Evolutionary conservation across 345 rosid genomes (phyloP), one percentile per base, ranked within the genome.

Genomic region (Heritiera littoralis): DNA sequence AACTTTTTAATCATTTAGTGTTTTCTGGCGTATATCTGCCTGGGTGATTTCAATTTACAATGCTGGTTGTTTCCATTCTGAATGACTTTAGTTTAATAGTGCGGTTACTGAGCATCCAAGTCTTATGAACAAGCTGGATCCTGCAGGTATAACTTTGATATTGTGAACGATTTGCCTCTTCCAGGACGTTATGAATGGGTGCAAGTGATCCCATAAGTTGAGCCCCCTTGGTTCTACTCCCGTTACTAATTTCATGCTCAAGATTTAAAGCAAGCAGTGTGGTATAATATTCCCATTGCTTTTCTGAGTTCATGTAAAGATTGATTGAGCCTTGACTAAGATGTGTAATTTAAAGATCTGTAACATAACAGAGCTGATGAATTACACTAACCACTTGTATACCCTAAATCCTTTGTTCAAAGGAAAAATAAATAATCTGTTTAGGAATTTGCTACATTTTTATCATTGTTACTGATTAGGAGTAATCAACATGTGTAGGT

Each of bases 91-190:
- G 49, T 5, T 49, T 40, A 6, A 66, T 58, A 58, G 35, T n/a
- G 23, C 5, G 4, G 6, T 75, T 3, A 54, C 54, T 58, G 71
- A 68, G 35, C 66, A 17, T 38, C 5, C 10, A 17, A 40, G 2
- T 65, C 28, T 51, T 7, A n/a, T 32, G 20, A 32, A 6, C 9
- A 1, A 40, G 79, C 64, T 73, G 65, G 66, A 30, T 54, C 58
- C 80, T 84, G 81, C 89, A 92, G 97, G 88, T 92, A 91, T 81
- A 91, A 95, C 93, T 95, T 90, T 80, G 98, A 95, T 81, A 61
- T 90, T 10, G 84, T 80, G 76, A 92, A 85, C 55, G 98, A 90
- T 40, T 23, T 78, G 72, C 98, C 98, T 23, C 88, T 93, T n/a
- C 88, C 92, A 0, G 98, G 98, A 40, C 91, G 90, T 28, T 93